Evolutionary conservation across 2,329 filamentous ascomycete genomes (phyloP).

Genomic region (Penicillium frequentans): DNA sequence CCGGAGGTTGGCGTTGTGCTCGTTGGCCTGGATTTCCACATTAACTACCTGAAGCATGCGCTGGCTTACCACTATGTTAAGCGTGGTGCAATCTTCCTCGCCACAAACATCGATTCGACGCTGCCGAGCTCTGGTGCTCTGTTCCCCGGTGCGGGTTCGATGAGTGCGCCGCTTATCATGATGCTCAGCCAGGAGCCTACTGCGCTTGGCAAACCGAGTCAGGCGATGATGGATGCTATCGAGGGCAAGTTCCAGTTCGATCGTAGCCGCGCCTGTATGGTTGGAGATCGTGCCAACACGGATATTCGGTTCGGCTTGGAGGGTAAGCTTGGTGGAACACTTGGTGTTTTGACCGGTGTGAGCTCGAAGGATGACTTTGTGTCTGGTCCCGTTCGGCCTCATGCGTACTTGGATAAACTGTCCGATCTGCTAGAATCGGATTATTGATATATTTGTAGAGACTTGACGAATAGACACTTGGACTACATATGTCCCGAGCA

Average conservation of each 20-base stretch:
- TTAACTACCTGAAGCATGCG: conserved; percentile 91
- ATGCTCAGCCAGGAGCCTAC: conserved; percentile 70
- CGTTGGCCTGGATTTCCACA: conserved; percentile 86
- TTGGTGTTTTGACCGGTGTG: conserved; percentile 89
- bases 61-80: conserved; percentile 83
- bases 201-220: conserved; percentile 88
- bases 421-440: conserved; percentile 64
- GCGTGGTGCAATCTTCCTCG: conserved; percentile 78
- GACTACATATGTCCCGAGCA: background rate
- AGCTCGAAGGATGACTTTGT: conserved; percentile 79
- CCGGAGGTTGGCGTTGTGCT: conserved; percentile 88
- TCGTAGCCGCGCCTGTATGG: conserved; percentile 84
- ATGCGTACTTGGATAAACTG: conserved; percentile 80
- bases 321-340: conserved; percentile 83
- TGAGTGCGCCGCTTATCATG: conserved; percentile 73
- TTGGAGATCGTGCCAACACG: conserved; percentile 89
- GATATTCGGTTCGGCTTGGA: conserved; percentile 96
- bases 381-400: conserved; percentile 70
- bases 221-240: conserved; percentile 99
- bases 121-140: conserved; percentile 77
- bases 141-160: conserved; percentile 88
- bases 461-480: background rate
- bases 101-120: conserved; percentile 90
- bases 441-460: background rate
- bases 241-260: conserved; percentile 94